phyloP scores from a whole-genome alignment of 805 yeast genomes.

The Zygotorulaspora sp. region DNA sequence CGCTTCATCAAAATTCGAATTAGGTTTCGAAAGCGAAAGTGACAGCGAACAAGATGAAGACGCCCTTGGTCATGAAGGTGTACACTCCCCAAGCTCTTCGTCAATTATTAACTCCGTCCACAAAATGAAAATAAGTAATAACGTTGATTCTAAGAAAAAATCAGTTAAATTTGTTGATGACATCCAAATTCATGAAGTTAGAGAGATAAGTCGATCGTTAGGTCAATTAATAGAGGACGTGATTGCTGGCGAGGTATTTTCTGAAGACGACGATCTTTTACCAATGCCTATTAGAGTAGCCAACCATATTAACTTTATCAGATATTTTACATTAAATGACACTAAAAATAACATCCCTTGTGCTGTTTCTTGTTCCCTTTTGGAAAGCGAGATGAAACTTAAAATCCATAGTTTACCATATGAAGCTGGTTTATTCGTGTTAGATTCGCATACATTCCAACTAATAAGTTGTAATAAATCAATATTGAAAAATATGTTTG shows the following conservation, averaged over 20 bases:
- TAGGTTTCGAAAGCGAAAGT: conserved; percentile 61
- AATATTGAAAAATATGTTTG: conserved; percentile 73
- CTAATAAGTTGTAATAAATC: conserved; percentile 76
- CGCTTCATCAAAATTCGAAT: conserved; percentile 45
- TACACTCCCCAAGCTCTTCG: not conserved
- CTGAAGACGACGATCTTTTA: conserved; percentile 29
- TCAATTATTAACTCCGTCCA: not conserved
- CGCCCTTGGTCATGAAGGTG: not conserved
- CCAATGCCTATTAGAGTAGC: conserved; percentile 38
- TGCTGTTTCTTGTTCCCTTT: conserved; percentile 61
- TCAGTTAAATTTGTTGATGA: conserved; percentile 31
- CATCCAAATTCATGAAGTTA: conserved; percentile 22
- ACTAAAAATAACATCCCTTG: conserved; percentile 55
- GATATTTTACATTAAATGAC: conserved; percentile 60
- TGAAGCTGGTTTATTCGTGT: conserved; percentile 78
- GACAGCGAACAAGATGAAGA: conserved; percentile 1
- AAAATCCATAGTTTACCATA: conserved; percentile 77
- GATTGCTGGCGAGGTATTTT: conserved; percentile 21
- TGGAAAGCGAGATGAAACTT: conserved; percentile 47
- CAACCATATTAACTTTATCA: conserved; percentile 46
- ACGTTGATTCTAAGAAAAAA: conserved; percentile 11
- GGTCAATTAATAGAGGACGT: conserved; percentile 29
- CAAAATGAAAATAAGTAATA: not conserved
- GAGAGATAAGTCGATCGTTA: conserved; percentile 28
- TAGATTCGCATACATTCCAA: conserved; percentile 46